phyloP scores from a whole-genome alignment of 1,284 basidiomycete species.

The Papiliotrema flavescens region DNA sequence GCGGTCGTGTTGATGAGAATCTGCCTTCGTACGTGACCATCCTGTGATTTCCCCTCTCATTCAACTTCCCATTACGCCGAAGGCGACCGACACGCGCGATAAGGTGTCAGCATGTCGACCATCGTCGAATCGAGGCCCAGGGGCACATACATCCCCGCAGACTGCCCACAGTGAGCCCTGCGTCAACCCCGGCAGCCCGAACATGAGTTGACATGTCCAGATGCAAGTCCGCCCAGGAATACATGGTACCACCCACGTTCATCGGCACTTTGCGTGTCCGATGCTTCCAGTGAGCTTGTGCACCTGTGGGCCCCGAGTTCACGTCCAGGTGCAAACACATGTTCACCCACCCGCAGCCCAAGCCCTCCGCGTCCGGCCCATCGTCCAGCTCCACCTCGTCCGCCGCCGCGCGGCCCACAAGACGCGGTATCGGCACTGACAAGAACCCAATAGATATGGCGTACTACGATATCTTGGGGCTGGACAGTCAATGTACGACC shows the following conservation, averaged over 20 bases:
- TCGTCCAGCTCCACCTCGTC: conserved; percentile 10
- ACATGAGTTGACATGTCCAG: conserved; percentile 5
- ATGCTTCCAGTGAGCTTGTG: conserved; percentile 60
- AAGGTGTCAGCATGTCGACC: conserved; percentile 35
- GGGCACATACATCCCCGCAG: conserved; percentile 40
- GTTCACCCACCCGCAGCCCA: conserved; percentile 40
- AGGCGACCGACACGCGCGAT: neutral
- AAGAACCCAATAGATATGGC: conserved; percentile 82
- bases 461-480: conserved; percentile 63
- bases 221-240: conserved; percentile 67
- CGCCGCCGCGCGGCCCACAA: conserved; percentile 45
- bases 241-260: conserved; percentile 63
- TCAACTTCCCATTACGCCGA: neutral
- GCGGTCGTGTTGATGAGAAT: too few species aligned
- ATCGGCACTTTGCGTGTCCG: conserved; percentile 65
- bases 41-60: neutral
- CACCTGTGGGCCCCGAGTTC: conserved; percentile 51
- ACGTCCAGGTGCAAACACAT: conserved; percentile 27
- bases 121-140: conserved; percentile 46
- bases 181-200: too few species aligned
- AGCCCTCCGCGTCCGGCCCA: conserved; percentile 16
- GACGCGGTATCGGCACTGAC: conserved; percentile 72
- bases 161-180: conserved; percentile 43
- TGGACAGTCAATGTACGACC: conserved; percentile 36
- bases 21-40: too few species aligned